Evolutionary conservation across 805 yeast genomes (phyloP).

Genomic region (Saturnispora hagleri): DNA sequence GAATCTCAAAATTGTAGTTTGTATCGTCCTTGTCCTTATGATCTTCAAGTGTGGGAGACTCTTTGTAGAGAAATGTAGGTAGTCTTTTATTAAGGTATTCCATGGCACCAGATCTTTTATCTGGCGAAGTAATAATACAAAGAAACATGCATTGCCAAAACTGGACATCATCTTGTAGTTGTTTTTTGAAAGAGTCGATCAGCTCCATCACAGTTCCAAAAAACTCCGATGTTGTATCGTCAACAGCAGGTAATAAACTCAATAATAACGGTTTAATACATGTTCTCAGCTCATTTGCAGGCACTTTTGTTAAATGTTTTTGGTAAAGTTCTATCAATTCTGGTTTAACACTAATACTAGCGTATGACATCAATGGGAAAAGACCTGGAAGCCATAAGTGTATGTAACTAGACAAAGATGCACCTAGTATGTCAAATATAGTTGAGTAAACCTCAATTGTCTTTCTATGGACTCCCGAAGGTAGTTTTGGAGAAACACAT

Average conservation of each 20-base stretch:
- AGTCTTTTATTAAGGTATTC: conserved; percentile 60
- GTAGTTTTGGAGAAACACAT: conserved; percentile 72
- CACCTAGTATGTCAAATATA: conserved; percentile 57
- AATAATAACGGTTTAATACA: conserved; percentile 63
- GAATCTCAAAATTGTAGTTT: not conserved
- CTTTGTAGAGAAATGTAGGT: conserved; percentile 40
- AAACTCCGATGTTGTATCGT: conserved; percentile 84
- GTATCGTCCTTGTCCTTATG: conserved; percentile 8
- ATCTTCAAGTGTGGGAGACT: not conserved
- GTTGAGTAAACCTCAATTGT: conserved; percentile 67
- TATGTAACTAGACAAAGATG: conserved; percentile 43
- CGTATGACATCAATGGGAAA: conserved; percentile 81
- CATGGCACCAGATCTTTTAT: conserved; percentile 74
- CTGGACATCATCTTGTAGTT: conserved; percentile 54
- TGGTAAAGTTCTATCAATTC: conserved; percentile 56
- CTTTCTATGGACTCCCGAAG: conserved; percentile 94
- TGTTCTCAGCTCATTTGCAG: conserved; percentile 39
- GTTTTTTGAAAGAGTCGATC: conserved; percentile 48
- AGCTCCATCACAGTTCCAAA: conserved; percentile 52
- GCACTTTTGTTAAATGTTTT: conserved; percentile 43
- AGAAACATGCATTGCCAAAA: conserved; percentile 84
- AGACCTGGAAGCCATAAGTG: conserved; percentile 86
- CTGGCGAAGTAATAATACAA: conserved; percentile 69
- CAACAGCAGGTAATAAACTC: conserved; percentile 77
- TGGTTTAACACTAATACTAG: conserved; percentile 83